Evolutionary conservation across 1,284 basidiomycete genomes (phyloP), one percentile per base, ranked within the genome.

Genomic region (Vanrija pseudolonga): DNA sequence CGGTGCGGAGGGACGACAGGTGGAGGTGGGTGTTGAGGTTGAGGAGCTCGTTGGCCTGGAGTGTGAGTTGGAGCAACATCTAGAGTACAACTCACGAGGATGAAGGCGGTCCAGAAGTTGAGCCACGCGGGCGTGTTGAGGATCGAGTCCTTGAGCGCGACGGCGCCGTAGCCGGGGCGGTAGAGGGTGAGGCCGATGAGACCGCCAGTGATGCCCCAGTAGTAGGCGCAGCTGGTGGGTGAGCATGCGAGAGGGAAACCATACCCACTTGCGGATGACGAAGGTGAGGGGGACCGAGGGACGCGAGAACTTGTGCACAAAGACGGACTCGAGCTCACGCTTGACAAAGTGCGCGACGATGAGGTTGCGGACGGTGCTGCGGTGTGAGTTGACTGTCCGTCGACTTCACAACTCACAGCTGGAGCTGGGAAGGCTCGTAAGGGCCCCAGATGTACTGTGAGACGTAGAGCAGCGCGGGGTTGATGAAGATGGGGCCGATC

Each of bases 271-370:
- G 73, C 88, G 89, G 80, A 94, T 88, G 44, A 98, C 83, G 71
- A 93, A 92, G 58, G 76, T 75, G 55, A 89, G 77, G 1, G 95
- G 96, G 87, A 98, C 96, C 0, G 95, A 97, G 2, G 85, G 88
- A 75, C 93, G 86, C 32, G 92, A 96, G 81, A 98, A 98, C 18
- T 90, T 86, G 74, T 97, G 94, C 1, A 96, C 84, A 68, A 95
- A 97, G 11, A 95, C 64, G 1, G 96, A 95, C 77, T 99, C 95
- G 20, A 92, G 75, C 73, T 97, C 92, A 45, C 95, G 87, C 79
- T 99, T 98, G 58, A 85, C 63, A 74, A 94, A 98, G 75, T 98
- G 95, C 15, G 87, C 69, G 68, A 97, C 80, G 36, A 92, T 84
- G 61, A 97, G 82, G 6, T 78, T 82, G 61, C 88, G 89, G 2